Evolutionary conservation across 768 basidiomycete genomes (phyloP).

Genomic region (Coprinopsis cinerea): DNA sequence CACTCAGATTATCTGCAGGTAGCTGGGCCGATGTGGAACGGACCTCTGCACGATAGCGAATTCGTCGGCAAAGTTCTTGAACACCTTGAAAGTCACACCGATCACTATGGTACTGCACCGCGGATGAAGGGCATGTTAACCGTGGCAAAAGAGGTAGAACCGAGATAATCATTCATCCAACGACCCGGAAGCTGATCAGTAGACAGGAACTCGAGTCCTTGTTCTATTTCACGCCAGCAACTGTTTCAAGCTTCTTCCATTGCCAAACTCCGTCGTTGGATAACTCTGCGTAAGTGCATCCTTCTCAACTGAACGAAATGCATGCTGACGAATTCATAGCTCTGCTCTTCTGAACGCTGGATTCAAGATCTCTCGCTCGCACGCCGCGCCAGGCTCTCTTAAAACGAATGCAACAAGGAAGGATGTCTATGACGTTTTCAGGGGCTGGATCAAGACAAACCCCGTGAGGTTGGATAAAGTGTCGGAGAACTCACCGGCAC

Average conservation of each 20-base stretch:
- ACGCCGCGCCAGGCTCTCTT: constrained; percentile 82
- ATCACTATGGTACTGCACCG: constrained; percentile 67
- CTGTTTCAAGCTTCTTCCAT: constrained; percentile 77
- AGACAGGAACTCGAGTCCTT: constrained; percentile 65
- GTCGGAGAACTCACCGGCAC: constrained; percentile 65
- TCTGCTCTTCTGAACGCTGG: constrained; percentile 88
- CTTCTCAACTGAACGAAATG: constrained; percentile 1
- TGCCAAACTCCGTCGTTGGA: constrained; percentile 70
- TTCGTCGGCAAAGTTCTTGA: constrained; percentile 74
- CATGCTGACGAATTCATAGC: constrained; percentile 30
- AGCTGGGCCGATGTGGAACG: constrained; percentile 97
- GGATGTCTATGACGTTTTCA: constrained; percentile 76
- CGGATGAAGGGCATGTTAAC: constrained; percentile 97
- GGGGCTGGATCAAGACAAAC: constrained; percentile 76
- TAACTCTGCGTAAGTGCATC: constrained; percentile 54
- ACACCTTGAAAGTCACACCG: constrained; percentile 58
- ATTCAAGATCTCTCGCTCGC: constrained; percentile 82
- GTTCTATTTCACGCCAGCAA: constrained; percentile 87
- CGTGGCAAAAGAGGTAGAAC: constrained; percentile 77
- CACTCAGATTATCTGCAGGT: constrained; percentile 49
- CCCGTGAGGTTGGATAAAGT: constrained; percentile 86
- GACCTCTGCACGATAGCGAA: constrained; percentile 67
- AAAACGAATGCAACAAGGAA: constrained; percentile 78
- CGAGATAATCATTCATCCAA: constrained; percentile 15
- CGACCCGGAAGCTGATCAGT: neutral